Evolutionary conservation across 768 basidiomycete species (phyloP), one percentile per base, ranked within the genome.

Genomic region (Gymnopilus dilepis): DNA sequence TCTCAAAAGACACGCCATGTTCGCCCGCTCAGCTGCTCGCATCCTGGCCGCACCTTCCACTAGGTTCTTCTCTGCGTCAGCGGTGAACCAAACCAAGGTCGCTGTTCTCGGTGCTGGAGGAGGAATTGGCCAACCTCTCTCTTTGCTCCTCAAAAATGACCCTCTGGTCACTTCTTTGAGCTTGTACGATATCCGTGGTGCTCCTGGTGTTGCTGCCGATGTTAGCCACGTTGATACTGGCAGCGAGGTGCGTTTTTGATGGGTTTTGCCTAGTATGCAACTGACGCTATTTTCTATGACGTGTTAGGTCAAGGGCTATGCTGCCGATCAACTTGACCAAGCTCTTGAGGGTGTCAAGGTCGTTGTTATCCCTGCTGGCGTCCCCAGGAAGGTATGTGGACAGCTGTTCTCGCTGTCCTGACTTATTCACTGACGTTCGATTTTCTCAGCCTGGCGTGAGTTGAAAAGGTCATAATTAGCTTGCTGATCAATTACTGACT

Each of bases 41-140:
- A 71, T 83, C 42, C 72, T 90, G 69, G 72, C 83, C 57, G 70
- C 79, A 57, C 77, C 82, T 48, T 82, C 82, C 37, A 74, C 86
- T 63, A 87, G 90, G 71, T 78, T 84, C 56, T 94, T 95, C 82
- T 93, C 91, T 48, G 88, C 92, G 26, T 88, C 89, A 22, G 80
- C 85, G 24, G 72, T 87, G 45, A 85, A 88, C 70, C 84, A 83
- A 65, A 89, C 88, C 67, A 96, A 95, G 82, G 97, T 97, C 75
- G 92, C 92, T 53, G 96, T 99, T 62, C 92, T 97, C 75, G 97
- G 97, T 70, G 97, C 97, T 63, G 97, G 94, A 70, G 97, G 97
- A 84, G 97, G 97, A 77, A 99, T 99, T 76, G 97, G 97, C 75
- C 97, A 99, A 78, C 96, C 97, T 72, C 82, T 98, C 70, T 97